phyloP scores from a whole-genome alignment of 2,329 filamentous ascomycete genomes.

The Fonsecaea erecta region DNA sequence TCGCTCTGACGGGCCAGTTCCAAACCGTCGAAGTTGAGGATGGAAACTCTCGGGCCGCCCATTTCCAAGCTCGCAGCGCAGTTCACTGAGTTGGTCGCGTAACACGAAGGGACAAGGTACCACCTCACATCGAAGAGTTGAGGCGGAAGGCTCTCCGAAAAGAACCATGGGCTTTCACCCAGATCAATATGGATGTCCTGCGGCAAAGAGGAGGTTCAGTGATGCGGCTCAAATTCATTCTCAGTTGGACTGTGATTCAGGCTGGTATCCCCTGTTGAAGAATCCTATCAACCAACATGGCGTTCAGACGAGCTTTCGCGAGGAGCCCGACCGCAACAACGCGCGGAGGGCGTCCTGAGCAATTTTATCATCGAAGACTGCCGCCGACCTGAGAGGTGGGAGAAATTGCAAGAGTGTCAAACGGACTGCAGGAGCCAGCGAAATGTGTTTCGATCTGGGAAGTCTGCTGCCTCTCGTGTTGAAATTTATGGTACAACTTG shows the following conservation, averaged over 20 bases:
- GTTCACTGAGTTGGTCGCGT: no score
- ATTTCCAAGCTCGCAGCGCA: no score
- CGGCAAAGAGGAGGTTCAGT: neutral
- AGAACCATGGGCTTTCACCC: conserved; percentile 12
- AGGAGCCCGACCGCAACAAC: no score
- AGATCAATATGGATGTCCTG: conserved; percentile 14
- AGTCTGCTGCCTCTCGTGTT: neutral
- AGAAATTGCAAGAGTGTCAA: conserved; percentile 9
- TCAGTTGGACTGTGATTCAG: neutral
- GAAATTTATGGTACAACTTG: conserved; percentile 7
- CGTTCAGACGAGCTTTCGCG: no score
- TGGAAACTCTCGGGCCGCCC: no score
- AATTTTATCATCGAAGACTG: no score
- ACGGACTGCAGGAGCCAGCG: conserved; percentile 7
- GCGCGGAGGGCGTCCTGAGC: no score
- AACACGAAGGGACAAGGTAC: no score
- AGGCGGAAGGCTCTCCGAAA: no score
- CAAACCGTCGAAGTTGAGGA: no score
- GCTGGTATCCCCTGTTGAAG: conserved; percentile 4
- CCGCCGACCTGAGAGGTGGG: conserved; percentile 10
- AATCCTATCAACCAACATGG: neutral
- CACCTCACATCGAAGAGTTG: no score
- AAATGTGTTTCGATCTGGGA: conserved; percentile 4
- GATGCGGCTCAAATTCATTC: neutral
- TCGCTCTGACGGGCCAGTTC: no score